Percentiles rank a stretch among this genome's conserved stretches.
phyloP scores from a whole-genome alignment of 257 asterid species.

The Fraxinus pennsylvanica region DNA sequence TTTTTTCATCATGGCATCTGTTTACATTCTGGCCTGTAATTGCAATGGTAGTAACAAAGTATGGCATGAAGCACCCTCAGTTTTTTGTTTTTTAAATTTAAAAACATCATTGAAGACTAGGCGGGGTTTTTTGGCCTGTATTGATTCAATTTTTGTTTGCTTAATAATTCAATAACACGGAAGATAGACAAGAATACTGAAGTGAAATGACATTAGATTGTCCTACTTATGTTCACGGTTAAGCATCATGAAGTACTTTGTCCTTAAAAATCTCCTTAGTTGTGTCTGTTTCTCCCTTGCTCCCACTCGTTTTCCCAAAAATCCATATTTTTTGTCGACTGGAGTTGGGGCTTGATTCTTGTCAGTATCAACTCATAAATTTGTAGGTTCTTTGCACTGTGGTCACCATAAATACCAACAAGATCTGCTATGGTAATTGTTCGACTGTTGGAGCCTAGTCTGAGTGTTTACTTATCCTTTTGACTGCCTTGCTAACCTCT shows the following conservation, averaged over 20 bases:
- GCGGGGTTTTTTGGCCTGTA: background rate
- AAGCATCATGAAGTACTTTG: background rate
- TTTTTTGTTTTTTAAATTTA: too few species aligned
- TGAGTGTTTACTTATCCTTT: background rate
- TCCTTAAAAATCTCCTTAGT: background rate
- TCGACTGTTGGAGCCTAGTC: background rate
- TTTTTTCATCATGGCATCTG: background rate
- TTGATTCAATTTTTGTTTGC: background rate
- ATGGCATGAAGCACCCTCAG: background rate
- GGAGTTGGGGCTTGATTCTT: background rate
- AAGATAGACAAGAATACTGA: background rate
- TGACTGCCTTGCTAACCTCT: background rate
- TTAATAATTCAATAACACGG: too few species aligned
- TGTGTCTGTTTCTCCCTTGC: background rate
- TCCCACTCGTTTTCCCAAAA: background rate
- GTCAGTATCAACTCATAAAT: background rate
- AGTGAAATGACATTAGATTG: background rate
- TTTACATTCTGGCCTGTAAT: background rate
- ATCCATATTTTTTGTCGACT: background rate
- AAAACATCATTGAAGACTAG: background rate
- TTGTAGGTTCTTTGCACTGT: too few species aligned
- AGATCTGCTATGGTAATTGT: background rate
- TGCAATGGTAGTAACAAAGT: background rate
- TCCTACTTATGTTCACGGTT: background rate
- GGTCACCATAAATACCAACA: too few species aligned